Evolutionary conservation across 83 land plant genomes (phyloP).

Genomic region (Picea mariana): DNA sequence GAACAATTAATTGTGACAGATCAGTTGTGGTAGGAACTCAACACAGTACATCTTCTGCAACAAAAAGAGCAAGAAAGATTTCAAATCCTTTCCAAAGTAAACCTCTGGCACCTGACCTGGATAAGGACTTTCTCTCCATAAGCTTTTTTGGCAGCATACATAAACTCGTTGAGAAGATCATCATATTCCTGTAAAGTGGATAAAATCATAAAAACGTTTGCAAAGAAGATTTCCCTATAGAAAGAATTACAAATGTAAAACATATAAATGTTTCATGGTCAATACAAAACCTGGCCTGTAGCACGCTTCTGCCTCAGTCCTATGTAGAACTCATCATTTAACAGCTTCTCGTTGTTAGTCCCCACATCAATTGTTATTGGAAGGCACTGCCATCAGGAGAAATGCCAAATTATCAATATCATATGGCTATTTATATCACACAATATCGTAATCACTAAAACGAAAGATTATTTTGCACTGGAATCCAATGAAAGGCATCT

Average conservation of each 20-base stretch:
- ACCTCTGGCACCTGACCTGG: slow-evolving; percentile 33
- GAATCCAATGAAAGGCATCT: slow-evolving; percentile 14
- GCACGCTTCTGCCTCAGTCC: slow-evolving; percentile 46
- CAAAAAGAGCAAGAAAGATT: not conserved
- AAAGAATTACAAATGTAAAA: not conserved
- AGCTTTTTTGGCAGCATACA: slow-evolving; percentile 49
- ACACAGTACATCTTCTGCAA: not conserved
- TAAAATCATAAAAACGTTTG: not conserved
- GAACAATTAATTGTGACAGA: not conserved
- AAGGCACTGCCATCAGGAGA: slow-evolving; percentile 57
- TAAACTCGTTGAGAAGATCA: slow-evolving; percentile 46
- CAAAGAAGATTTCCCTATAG: not conserved
- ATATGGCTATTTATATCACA: not conserved
- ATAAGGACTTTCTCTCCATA: slow-evolving; percentile 66
- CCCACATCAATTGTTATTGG: slow-evolving; percentile 94
- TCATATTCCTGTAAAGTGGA: slow-evolving; percentile 44
- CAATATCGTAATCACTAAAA: not conserved
- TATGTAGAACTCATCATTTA: slow-evolving; percentile 64
- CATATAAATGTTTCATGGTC: not conserved
- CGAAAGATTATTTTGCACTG: not conserved
- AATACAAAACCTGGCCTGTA: slow-evolving; percentile 46
- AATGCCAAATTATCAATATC: not conserved
- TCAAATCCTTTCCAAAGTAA: not conserved
- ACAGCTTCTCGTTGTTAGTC: slow-evolving; percentile 82
- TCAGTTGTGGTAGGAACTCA: not conserved